Base-by-base conservation (phyloP, 1,284 basidiomycete species). In the Grifola frondosa region DNA sequence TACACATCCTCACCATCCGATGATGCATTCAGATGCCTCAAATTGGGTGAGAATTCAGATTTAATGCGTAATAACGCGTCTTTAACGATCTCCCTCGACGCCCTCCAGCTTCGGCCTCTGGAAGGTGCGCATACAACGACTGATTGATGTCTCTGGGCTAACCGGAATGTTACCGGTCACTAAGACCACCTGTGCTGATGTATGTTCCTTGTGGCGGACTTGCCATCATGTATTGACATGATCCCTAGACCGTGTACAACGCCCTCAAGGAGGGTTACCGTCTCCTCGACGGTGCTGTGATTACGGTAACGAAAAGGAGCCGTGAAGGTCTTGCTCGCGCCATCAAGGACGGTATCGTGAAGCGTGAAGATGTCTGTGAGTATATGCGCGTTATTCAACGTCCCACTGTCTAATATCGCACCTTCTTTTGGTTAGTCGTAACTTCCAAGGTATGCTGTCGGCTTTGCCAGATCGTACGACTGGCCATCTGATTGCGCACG, bases 221-320 rank as follows among this genome's bases (percentile, higher is more conserved):
- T 31, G 8, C 11, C n/a, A 39, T 17, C 24, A 26, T 26, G 23
- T 42, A 28, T 30, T 47, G 16, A 48, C 11, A 26, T 25, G 23
- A 15, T 9, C 17, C 34, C 5, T 40, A 80, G 78, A 78, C 74
- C 37, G 82, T 86, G 36, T 85, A 85, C 66, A 67, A 77, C 46
- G 84, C 82, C 19, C 84, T 88, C 64, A 84, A 84, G 59, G 69
- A 71, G 31, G 85, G 89, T 1, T 90, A 88, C 65, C 80, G 88
- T 52, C 87, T 94, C 56, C 75, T 95, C 48, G 91, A 94, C 57
- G 83, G 81, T 51, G 91, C 89, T 17, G 85, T 89, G 63, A 91
- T 91, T 59, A 81, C 83, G 11, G 96, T 96, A 65, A 91, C 96
- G 68, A 88, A 82, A 60, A 88, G 93, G 65, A 91, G 91, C 19